Evolutionary conservation across 257 asterid genomes (phyloP).

Genomic region (Solanum raphanifolium): DNA sequence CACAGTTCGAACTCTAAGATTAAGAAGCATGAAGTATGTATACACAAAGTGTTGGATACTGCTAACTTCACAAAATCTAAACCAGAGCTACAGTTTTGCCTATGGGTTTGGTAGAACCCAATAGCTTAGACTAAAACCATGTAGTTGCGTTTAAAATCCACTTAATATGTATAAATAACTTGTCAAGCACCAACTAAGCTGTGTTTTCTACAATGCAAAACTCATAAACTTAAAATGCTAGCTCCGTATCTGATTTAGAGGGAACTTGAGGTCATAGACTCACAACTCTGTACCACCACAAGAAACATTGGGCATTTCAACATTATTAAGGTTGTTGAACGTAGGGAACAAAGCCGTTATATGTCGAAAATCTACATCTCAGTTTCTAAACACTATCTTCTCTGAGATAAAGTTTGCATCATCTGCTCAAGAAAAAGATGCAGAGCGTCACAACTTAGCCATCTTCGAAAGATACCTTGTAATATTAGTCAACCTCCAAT

Average conservation of each 20-base stretch:
- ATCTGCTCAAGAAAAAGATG: neutral
- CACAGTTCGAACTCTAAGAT: neutral
- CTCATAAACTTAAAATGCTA: neutral
- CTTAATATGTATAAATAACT: neutral
- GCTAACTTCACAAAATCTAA: too few relatives aligned
- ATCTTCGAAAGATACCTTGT: neutral
- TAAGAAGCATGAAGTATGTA: neutral
- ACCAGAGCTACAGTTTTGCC: neutral
- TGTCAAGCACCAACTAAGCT: neutral
- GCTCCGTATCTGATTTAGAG: neutral
- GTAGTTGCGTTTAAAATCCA: neutral
- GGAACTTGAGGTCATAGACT: neutral
- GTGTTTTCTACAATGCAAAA: neutral
- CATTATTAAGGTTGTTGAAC: neutral
- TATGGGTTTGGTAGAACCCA: neutral
- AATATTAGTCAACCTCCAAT: neutral
- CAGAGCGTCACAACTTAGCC: neutral
- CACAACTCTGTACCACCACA: neutral
- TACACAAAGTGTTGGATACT: too few relatives aligned
- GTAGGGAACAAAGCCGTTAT: neutral
- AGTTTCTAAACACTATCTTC: neutral
- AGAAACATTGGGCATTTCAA: neutral
- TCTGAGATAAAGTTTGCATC: neutral
- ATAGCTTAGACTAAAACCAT: neutral
- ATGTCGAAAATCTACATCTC: neutral